Conservation (phyloP, 2,329 filamentous ascomycete genomes). For the Colletotrichum sp. region DNA sequence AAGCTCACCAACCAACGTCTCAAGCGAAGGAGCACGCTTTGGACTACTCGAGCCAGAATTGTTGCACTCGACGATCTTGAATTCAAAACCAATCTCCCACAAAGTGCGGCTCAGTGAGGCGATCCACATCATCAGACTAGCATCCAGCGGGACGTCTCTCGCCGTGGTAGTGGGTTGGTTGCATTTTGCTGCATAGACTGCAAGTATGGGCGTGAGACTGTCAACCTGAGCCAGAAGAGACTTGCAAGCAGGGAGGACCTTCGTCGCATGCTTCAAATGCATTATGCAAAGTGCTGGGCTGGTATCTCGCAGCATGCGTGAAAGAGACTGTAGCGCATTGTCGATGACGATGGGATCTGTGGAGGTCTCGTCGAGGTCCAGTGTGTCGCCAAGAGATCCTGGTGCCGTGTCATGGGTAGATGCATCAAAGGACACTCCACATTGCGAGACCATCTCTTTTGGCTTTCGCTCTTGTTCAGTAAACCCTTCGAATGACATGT, state of each 20-base stretch:
- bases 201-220: conserved; percentile 23
- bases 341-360: neutral
- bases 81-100: neutral
- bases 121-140: conserved; percentile 27
- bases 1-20: conserved; percentile 1
- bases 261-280: neutral
- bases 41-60: neutral
- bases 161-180: neutral
- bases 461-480: neutral
- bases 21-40: neutral
- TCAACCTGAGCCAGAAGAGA: conserved; percentile 19
- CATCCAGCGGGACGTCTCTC: conserved; percentile 23
- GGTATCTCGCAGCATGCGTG: neutral
- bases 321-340: neutral
- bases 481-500: neutral
- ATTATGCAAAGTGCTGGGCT: neutral
- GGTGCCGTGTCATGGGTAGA: neutral
- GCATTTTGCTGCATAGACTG: conserved; percentile 24
- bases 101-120: conserved; percentile 22
- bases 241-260: conserved; percentile 12
- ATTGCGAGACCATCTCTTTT: neutral
- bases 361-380: neutral
- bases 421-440: neutral
- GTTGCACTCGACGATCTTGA: neutral
- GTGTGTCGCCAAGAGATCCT: neutral